Conservation (phyloP, 2,329 filamentous ascomycete genomes). For the Aspergillus sp. region DNA sequence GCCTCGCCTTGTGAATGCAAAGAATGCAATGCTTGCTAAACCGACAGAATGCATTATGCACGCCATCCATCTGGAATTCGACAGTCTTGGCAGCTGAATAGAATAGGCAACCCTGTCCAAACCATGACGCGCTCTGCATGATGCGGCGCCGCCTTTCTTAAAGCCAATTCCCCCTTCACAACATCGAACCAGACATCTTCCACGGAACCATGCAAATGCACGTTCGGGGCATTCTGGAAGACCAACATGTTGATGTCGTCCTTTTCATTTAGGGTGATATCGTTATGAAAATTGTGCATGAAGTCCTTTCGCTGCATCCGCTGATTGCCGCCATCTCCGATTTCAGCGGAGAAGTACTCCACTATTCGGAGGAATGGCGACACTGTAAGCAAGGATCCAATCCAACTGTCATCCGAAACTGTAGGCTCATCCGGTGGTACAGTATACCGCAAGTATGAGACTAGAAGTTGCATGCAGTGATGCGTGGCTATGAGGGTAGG, state of each 20-base stretch:
- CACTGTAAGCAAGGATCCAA: constrained; percentile 43
- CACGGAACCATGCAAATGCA: constrained; percentile 35
- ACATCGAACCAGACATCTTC: constrained; percentile 46
- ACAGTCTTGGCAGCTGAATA: constrained; percentile 41
- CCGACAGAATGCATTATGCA: constrained; percentile 26
- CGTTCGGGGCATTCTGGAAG: constrained; percentile 34
- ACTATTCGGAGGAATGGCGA: constrained; percentile 44
- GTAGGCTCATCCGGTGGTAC: constrained; percentile 37
- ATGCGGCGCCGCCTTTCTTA: constrained; percentile 35
- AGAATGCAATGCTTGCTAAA: constrained; percentile 12
- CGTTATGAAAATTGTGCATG: constrained; percentile 47
- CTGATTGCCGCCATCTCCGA: constrained; percentile 44
- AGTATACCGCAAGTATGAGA: constrained; percentile 42
- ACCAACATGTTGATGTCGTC: constrained; percentile 42
- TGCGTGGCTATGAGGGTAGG: constrained; percentile 44
- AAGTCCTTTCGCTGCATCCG: constrained; percentile 45
- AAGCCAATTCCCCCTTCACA: constrained; percentile 34
- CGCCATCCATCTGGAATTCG: constrained; percentile 32
- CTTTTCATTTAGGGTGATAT: constrained; percentile 40
- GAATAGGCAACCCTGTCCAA: constrained; percentile 38
- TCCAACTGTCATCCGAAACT: constrained; percentile 40
- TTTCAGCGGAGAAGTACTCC: constrained; percentile 48
- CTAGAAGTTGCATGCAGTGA: constrained; percentile 44
- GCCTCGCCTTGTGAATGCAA: constrained; percentile 8
- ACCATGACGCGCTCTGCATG: constrained; percentile 36